phyloP scores from a whole-genome alignment of 306 rosid genomes.

The Cicer pinnatifidum region DNA sequence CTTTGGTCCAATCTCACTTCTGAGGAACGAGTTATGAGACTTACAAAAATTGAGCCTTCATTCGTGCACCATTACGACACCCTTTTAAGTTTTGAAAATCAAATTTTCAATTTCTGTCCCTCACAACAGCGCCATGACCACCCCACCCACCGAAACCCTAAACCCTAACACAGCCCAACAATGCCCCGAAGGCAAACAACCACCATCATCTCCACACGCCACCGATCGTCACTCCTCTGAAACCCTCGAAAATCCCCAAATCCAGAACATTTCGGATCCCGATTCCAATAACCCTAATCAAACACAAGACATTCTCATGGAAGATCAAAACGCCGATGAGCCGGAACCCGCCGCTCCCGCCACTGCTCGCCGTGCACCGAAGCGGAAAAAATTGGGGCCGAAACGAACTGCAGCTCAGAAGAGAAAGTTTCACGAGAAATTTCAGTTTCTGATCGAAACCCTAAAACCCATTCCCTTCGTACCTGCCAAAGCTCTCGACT shows the following conservation, averaged over 20 bases:
- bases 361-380: constrained; percentile 50
- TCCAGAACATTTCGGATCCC: neutral
- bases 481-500: constrained; percentile 65
- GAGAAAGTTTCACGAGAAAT: constrained; percentile 57
- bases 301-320: constrained; percentile 24
- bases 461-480: constrained; percentile 77
- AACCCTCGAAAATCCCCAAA: constrained; percentile 48
- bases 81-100: too few relatives aligned
- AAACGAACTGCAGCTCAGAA: constrained; percentile 51
- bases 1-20: too few relatives aligned
- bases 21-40: too few relatives aligned
- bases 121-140: constrained; percentile 36
- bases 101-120: too few relatives aligned
- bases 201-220: constrained; percentile 3
- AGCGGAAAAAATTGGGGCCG: constrained; percentile 44
- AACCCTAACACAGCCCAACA: constrained; percentile 42
- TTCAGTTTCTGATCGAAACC: constrained; percentile 55
- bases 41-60: too few relatives aligned
- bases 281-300: constrained; percentile 27
- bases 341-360: constrained; percentile 36
- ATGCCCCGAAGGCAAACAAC: constrained; percentile 5
- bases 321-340: constrained; percentile 40
- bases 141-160: constrained; percentile 39
- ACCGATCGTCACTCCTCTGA: constrained; percentile 47
- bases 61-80: too few relatives aligned